Base-by-base conservation (phyloP, 768 basidiomycete species). In the Hericium rajendrae region DNA sequence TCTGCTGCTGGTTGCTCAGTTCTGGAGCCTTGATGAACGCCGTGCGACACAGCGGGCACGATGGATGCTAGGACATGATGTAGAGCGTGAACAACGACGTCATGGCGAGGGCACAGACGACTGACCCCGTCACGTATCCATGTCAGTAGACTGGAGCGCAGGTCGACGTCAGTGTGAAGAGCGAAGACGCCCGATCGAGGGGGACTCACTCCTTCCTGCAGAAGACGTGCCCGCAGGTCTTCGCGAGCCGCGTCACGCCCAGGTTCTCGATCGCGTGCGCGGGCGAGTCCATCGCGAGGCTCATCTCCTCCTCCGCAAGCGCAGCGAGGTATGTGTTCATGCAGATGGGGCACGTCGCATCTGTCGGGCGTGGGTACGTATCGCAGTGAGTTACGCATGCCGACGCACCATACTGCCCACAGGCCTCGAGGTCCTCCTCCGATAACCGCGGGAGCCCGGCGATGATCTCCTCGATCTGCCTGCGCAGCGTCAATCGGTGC, bases 331-430 rank as follows among this genome's bases (percentile, higher is more conserved):
- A 84, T 0, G 86, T 73, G 38, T 78, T 85, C 60, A 85, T 77
- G 68, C 90, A 92, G 62, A 92, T 87, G 11, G 89, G 80, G 65
- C 90, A 92, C 16, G 75, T 67, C 6, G 83, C 80, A 60, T 91
- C 90, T 90, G 57, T 22, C n/a, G 20, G 51, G 11, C 10, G 48
- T 48, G 32, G 9, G 32, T 32, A 32, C 16, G 18, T 50, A 38
- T 53, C 12, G 15, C 12, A 26, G 26, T 5, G 51, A 13, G 43
- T 13, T 10, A 15, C 37, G 46, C 24, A 22, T 9, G 39, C 15
- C 4, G 39, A 51, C 67, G 51, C 56, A 74, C 84, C 82, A 66
- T 71, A 71, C 52, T 80, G 75, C 4, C 78, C 79, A 9, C 77
- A 68, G 32, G 71, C 69, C 24, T 69, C 65, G 12, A 87, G 58